These are phyloP conservation scores for Stromatinia cepivora DNA, from an alignment of 2,329 filamentous ascomycete species.

Conservation along the genomic window DNA sequence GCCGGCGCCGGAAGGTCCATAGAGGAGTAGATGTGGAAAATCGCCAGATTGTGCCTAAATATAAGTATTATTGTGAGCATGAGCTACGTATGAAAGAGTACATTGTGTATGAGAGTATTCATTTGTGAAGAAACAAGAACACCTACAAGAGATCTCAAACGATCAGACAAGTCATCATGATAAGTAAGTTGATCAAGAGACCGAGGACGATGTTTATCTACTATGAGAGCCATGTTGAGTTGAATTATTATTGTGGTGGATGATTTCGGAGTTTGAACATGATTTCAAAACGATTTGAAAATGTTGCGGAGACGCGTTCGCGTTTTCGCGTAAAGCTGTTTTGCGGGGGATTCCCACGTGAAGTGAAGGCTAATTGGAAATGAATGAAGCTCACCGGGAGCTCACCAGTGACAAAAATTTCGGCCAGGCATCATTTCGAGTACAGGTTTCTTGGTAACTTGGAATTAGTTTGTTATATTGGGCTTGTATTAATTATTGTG, in stretches of 20 bases:
- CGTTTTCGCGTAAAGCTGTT: constrained; percentile 25
- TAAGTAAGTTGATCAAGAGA: constrained; percentile 80
- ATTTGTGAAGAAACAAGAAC: constrained; percentile 7
- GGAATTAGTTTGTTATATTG: not conserved
- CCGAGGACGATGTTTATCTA: constrained; percentile 71
- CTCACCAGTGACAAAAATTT: not conserved
- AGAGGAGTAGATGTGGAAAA: constrained; percentile 96
- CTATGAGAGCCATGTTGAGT: constrained; percentile 62
- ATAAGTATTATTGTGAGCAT: constrained; percentile 25
- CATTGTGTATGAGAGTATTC: not conserved
- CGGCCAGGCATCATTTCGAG: not conserved
- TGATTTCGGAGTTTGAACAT: not conserved
- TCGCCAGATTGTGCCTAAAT: constrained; percentile 88
- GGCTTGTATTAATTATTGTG: not conserved
- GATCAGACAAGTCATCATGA: constrained; percentile 82
- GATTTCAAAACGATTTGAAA: not conserved
- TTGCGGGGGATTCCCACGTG: constrained; percentile 24
- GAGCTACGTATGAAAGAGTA: not conserved
- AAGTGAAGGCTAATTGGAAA: not conserved
- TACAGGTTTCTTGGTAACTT: not conserved
- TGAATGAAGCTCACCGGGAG: not conserved
- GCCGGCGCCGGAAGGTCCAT: constrained; percentile 92
- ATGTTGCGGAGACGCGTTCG: constrained; percentile 19
- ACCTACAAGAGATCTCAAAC: constrained; percentile 79
- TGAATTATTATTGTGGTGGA: not conserved